Conservation (phyloP, 768 basidiomycete genomes). For the Rhizopogon rudus region DNA sequence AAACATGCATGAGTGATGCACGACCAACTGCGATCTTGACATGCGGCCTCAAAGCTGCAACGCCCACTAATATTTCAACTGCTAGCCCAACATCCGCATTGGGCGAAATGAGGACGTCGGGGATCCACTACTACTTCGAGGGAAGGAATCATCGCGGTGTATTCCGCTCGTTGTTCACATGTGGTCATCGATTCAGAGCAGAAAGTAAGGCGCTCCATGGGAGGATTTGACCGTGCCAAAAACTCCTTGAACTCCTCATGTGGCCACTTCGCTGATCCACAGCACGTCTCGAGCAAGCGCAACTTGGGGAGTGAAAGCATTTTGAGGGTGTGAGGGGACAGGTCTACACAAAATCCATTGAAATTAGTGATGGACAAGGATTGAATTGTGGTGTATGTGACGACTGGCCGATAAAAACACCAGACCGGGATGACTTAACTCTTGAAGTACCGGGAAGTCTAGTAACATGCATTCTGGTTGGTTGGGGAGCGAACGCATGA, state of each 20-base stretch:
- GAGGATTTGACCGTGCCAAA: slow-evolving; percentile 15
- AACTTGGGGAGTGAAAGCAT: slow-evolving; percentile 12
- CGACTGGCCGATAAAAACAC: neutral
- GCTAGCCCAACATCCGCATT: too few relatives aligned
- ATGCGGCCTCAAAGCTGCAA: too few relatives aligned
- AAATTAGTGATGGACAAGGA: slow-evolving; percentile 6
- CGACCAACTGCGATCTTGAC: too few relatives aligned
- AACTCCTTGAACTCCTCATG: slow-evolving; percentile 12
- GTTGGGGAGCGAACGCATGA: slow-evolving; percentile 13
- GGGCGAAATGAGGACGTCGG: too few relatives aligned
- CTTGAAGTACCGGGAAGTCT: slow-evolving; percentile 13
- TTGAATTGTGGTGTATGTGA: slow-evolving; percentile 7
- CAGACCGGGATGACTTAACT: slow-evolving; percentile 8
- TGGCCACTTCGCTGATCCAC: slow-evolving; percentile 6
- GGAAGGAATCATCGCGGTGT: slow-evolving; percentile 13
- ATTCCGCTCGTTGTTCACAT: slow-evolving; percentile 11
- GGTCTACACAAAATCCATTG: neutral
- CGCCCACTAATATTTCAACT: too few relatives aligned
- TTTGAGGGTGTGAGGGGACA: slow-evolving; percentile 9
- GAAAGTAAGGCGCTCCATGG: slow-evolving; percentile 14
- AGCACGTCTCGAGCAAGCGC: slow-evolving; percentile 5
- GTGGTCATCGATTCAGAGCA: slow-evolving; percentile 8
- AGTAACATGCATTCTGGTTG: slow-evolving; percentile 12
- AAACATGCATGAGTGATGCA: too few relatives aligned
- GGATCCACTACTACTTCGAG: slow-evolving; percentile 2